Evolutionary conservation across 139 green algal species (phyloP).

Genomic region (Chlamydomonas sphaeroides): DNA sequence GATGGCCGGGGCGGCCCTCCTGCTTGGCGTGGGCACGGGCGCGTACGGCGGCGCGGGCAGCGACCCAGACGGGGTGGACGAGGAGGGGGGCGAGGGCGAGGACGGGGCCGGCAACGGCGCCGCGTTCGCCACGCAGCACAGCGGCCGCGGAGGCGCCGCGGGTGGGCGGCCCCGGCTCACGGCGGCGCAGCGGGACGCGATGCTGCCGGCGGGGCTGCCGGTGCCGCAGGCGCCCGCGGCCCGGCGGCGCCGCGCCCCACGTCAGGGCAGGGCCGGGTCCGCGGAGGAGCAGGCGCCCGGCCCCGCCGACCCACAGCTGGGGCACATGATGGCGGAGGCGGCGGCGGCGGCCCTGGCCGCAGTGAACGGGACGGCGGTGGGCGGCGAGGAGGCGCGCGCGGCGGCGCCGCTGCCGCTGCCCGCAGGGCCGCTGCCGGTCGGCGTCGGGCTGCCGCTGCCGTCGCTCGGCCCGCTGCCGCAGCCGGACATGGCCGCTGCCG

Average conservation of each 20-base stretch:
- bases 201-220: background rate
- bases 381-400: background rate
- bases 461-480: too few relatives aligned
- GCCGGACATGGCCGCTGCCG: too few relatives aligned
- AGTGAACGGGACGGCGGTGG: background rate
- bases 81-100: background rate
- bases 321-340: conserved; percentile 21
- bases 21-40: background rate
- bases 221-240: background rate
- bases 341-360: background rate
- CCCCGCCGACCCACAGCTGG: background rate
- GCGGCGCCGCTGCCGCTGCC: background rate
- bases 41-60: background rate
- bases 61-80: background rate
- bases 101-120: background rate
- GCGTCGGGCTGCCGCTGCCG: too few relatives aligned
- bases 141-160: background rate
- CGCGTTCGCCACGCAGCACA: background rate
- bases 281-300: background rate
- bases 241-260: background rate
- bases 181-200: background rate
- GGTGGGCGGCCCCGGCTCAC: background rate
- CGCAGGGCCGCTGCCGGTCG: too few relatives aligned
- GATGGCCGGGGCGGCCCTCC: too few relatives aligned
- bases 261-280: background rate